Evolutionary conservation across 164 flowering plant species (phyloP), one percentile per base, ranked within the genome.

Genomic region (Berberis thunbergii): DNA sequence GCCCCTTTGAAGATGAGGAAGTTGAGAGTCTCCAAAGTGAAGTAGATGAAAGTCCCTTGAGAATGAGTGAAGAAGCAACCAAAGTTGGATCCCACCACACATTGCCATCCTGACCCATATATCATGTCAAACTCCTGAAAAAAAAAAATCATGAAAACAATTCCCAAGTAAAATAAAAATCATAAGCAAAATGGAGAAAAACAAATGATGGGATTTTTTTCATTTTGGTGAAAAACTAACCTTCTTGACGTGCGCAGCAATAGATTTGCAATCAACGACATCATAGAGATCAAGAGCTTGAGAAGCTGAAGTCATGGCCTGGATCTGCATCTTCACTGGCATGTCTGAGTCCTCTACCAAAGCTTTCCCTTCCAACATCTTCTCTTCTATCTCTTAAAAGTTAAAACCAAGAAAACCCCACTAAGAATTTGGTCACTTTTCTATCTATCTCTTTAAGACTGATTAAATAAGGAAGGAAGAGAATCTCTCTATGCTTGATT

Each of bases 321-420:
- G 90, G 57, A 80, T 74, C 84, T 89, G 96, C 98, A 91, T 91
- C 86, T 83, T 89, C 76, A 69, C 42, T 38, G 92, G 94, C 98
- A 91, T 91, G 77, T 91, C 98, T 63, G 96, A 78, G 61, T 89
- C 98, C 67, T 84, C 81, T 13, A 91, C 61, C 75, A 87, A 57
- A 45, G 89, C 98, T 72, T 86, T 91, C 13, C 96, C 98, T 82
- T 91, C 98, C 87, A 91, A 84, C 98, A 91, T 91, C 75, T 60
- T 75, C 53, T 55, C 61, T 50, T 45, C 58, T 42, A 45, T 48
- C 54, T 42, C 2, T 26, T 26, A 26, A 26, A 26, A 26, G 26
- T 26, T 26, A 41, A 58, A 66, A 45, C 42, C 49, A 43, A 54
- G 13, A 41, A 2, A 38, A 44, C 4, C 59, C 58, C 65, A 50